Evolutionary conservation across 352 stramenopile genomes (phyloP).

Genomic region (Phytophthora pseudosyringae): DNA sequence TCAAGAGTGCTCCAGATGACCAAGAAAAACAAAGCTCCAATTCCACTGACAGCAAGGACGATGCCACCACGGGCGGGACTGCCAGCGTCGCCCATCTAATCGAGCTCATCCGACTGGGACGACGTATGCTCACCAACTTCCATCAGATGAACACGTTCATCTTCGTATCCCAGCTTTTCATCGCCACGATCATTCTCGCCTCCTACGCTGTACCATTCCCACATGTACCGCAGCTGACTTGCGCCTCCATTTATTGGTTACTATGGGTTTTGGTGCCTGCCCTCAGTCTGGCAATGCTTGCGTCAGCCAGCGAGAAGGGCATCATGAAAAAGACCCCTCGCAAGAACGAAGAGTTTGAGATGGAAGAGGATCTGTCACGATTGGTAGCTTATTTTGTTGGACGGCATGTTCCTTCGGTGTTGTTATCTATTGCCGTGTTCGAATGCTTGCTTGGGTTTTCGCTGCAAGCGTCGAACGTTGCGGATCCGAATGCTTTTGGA

Average conservation of each 20-base stretch:
- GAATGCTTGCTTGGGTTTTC: constrained; percentile 78
- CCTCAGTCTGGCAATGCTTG: constrained; percentile 82
- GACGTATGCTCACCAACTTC: constrained; percentile 85
- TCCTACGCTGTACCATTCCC: constrained; percentile 82
- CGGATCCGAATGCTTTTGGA: constrained; percentile 19
- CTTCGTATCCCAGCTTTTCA: constrained; percentile 84
- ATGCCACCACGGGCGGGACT: constrained; percentile 40
- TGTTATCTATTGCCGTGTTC: constrained; percentile 69
- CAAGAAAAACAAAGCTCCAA: constrained; percentile 16
- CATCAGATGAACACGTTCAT: constrained; percentile 86
- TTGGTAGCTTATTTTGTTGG: constrained; percentile 74
- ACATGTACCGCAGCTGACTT: constrained; percentile 74
- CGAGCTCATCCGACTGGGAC: constrained; percentile 80
- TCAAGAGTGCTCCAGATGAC: constrained; percentile 43
- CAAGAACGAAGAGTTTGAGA: constrained; percentile 82
- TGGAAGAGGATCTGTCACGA: constrained; percentile 63
- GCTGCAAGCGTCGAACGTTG: constrained; percentile 42
- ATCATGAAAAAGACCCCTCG: constrained; percentile 87
- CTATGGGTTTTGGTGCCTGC: constrained; percentile 81
- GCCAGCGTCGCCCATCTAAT: constrained; percentile 73
- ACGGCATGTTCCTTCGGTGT: constrained; percentile 68
- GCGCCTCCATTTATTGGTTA: constrained; percentile 84
- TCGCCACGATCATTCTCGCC: constrained; percentile 74
- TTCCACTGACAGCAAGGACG: constrained; percentile 22
- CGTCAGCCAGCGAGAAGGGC: constrained; percentile 65